Evolutionary conservation across 2,329 filamentous ascomycete genomes (phyloP).

Genomic region (Thelonectria discophora): DNA sequence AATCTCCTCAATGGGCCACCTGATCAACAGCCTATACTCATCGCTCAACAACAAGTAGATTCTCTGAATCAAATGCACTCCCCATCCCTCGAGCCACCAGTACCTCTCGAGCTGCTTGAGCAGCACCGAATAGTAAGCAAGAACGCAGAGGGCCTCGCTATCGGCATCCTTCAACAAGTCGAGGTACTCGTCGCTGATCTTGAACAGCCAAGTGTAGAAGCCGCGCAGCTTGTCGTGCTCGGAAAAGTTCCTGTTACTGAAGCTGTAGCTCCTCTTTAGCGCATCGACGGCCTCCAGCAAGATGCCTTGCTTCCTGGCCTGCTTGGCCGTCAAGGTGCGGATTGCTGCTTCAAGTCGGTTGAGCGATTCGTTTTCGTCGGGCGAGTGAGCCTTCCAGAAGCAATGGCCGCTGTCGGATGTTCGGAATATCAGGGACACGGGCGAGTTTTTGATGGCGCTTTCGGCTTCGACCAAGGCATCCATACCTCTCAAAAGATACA

Average conservation of each 20-base stretch:
- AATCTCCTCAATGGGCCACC: slow-evolving; percentile 22
- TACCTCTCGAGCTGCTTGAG: slow-evolving; percentile 7
- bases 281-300: slow-evolving; percentile 8
- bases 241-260: not conserved
- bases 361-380: slow-evolving; percentile 2
- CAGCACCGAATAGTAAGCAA: slow-evolving; percentile 15
- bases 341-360: slow-evolving; percentile 4
- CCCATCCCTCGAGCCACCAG: slow-evolving; percentile 23
- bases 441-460: slow-evolving; percentile 1
- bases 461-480: slow-evolving; percentile 25
- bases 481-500: slow-evolving; percentile 28
- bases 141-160: slow-evolving; percentile 16
- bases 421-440: slow-evolving; percentile 12
- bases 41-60: slow-evolving; percentile 16
- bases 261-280: slow-evolving; percentile 10
- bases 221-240: slow-evolving; percentile 8
- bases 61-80: slow-evolving; percentile 8
- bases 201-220: slow-evolving; percentile 13
- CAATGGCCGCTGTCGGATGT: not conserved
- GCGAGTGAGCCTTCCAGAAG: slow-evolving; percentile 4
- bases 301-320: not conserved
- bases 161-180: slow-evolving; percentile 14
- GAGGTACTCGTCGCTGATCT: slow-evolving; percentile 5
- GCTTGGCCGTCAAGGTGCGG: not conserved
- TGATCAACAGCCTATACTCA: slow-evolving; percentile 19